Evolutionary conservation across 805 yeast species (phyloP), one percentile per base, ranked within the genome.

Genomic region (Hemisphaericaspora nanyangensis): DNA sequence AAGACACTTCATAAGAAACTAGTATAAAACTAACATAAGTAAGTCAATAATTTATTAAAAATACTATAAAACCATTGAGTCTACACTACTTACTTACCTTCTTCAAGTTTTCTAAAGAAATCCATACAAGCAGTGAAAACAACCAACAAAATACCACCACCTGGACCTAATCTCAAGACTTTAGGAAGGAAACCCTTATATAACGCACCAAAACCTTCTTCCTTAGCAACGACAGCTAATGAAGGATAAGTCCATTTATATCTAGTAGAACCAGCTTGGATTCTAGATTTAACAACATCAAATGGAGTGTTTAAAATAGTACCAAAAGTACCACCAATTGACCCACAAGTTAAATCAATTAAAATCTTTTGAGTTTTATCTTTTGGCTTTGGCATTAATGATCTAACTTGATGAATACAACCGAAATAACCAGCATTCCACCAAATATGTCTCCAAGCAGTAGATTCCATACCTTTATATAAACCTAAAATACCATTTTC

Each of bases 361-460:
- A 81, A 63, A 34, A 95, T 87, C 70, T 88, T 81, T 57, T 85
- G 85, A 31, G 84, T 66, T 26, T 82, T 68, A 42, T 72, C 75
- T 45, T 78, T 74, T 31, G 96, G 86, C 61, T 75, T 70, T 51
- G 98, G 98, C 67, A 93, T 72, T 46, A 87, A 50, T 6, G 70
- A 54, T 63, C 95, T 79, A 40, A 88, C 82, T 69, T 88, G 95
- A 79, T 80, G 85, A 53, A 93, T 93, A 51, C 85, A 78, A 48
- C 99, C 99, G 61, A 93, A 93, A 70, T 93, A 93, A 43, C 98
- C 98, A 33, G 96, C 96, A 67, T 93, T 93, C 99, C 99, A 93
- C 44, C 79, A 70, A 44, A 87, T 78, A 62, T 93, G 98, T 76
- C 99, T 85, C 95, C 96, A 93, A 58, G 93, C 65, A 7, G 99